Conservation (phyloP, 129 eudicot genomes). For the Tagetes erecta region DNA sequence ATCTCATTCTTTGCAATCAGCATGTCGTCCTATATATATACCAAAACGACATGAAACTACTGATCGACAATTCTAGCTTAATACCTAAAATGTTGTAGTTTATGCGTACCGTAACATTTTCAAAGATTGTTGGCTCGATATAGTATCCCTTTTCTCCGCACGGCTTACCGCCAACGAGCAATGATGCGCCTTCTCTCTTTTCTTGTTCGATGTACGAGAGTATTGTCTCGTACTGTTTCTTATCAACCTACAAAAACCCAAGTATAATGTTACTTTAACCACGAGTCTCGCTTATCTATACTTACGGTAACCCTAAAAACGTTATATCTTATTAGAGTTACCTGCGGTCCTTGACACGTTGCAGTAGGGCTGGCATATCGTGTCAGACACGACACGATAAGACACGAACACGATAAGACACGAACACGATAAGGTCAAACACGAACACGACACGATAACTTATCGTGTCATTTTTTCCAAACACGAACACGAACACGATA, state of each 20-base stretch:
- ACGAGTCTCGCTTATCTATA: too few species aligned
- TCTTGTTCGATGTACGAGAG: slow-evolving; percentile 71
- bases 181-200: slow-evolving; percentile 78
- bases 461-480: too few species aligned
- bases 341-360: slow-evolving; percentile 95
- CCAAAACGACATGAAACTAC: neutral
- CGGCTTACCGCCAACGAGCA: slow-evolving; percentile 67
- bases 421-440: too few species aligned
- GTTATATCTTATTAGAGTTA: slow-evolving; percentile 19
- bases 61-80: neutral
- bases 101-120: slow-evolving; percentile 55
- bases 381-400: too few species aligned
- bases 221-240: slow-evolving; percentile 58
- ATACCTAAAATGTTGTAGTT: neutral
- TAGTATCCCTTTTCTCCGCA: slow-evolving; percentile 54
- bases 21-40: slow-evolving; percentile 75
- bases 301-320: too few species aligned
- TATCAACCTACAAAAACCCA: slow-evolving; percentile 44
- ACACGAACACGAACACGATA: too few species aligned
- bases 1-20: slow-evolving; percentile 76
- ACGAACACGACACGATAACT: too few species aligned
- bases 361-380: too few species aligned
- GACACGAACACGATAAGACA: too few species aligned
- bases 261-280: neutral
- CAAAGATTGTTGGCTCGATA: slow-evolving; percentile 79